Percentiles rank a stretch among this genome's conserved stretches.
These are phyloP conservation scores for Trichoderma oligosporum DNA, from an alignment of 2,329 filamentous ascomycete species.

Conservation along the genomic window DNA sequence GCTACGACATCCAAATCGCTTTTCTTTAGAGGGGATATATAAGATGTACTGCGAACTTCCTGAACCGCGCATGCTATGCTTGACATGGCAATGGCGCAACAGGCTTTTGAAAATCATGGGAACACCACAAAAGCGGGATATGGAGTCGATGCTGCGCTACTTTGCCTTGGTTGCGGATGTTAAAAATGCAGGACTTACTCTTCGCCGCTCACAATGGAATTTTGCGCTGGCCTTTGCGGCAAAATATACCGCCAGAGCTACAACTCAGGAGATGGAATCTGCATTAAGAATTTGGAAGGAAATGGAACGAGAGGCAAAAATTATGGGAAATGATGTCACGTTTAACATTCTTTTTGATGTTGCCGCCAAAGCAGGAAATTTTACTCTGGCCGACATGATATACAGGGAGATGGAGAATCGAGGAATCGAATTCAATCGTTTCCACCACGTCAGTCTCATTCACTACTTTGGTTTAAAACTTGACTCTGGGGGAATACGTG, in stretches of 20 bases:
- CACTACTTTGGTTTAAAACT: constrained; percentile 74
- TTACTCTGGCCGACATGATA: constrained; percentile 76
- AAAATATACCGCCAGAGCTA: constrained; percentile 59
- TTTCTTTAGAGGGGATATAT: constrained; percentile 45
- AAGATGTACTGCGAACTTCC: constrained; percentile 48
- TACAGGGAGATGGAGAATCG: constrained; percentile 75
- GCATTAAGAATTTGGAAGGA: constrained; percentile 79
- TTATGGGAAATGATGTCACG: constrained; percentile 69
- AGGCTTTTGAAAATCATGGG: constrained; percentile 66
- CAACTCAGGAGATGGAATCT: constrained; percentile 55
- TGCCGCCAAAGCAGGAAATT: constrained; percentile 81
- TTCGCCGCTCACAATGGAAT: constrained; percentile 74
- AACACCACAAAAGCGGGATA: constrained; percentile 53
- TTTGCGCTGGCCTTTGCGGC: constrained; percentile 76
- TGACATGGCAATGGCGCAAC: constrained; percentile 54
- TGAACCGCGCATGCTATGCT: constrained; percentile 48
- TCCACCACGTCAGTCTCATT: constrained; percentile 77
- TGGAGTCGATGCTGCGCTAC: constrained; percentile 71
- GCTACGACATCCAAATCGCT: constrained; percentile 40
- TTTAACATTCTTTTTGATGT: constrained; percentile 92
- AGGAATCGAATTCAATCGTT: constrained; percentile 66
- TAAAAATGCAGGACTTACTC: constrained; percentile 64
- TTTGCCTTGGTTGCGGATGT: constrained; percentile 81
- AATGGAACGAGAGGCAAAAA: constrained; percentile 72
- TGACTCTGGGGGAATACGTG: constrained; percentile 70